Evolutionary conservation across 2,329 filamentous ascomycete species (phyloP), one percentile per base, ranked within the genome.

Genomic region (Bimuria novae-zelandiae): DNA sequence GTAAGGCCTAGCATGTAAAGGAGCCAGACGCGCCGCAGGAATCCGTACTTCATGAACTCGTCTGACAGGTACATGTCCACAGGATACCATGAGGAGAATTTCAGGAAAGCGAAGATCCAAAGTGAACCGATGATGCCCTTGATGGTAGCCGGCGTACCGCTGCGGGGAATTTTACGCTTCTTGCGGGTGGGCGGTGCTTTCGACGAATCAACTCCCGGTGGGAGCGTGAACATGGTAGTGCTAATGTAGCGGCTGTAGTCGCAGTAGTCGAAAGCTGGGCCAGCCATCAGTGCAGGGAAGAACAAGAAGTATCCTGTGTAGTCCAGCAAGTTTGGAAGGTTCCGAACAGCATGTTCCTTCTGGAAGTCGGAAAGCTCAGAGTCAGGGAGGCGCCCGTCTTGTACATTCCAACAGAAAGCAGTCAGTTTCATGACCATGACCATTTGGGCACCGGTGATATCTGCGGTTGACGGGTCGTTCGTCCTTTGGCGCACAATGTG

Each of bases 361-460:
- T 99, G 94, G 40, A 89, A 85, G 44, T 94, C 90, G 0, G 89
- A 90, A n/a, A 99, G 83, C 52, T 92, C 85, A 37, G 88, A 82
- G 16, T 88, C 85, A 3, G 90, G 86, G 17, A 96, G 81, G 53
- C 88, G 86, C 17, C 94, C 95, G 72, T 99, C 94, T 66, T 94
- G 92, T 7, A 97, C 88, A 70, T 97, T 97, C 94, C 94, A 99
- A 77, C 91, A 96, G 70, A 99, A 99, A 4, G 93, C 89, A 19
- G 87, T 91, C 30, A 99, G 84, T 71, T 99, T 99, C 91, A 99
- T 99, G 58, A 97, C 88, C 63, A 97, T 77, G 29, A 99, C 94
- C 94, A 99, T 99, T 75, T 99, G 94, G 1, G 93, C 92, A 35
- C 89, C 75, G 52, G 93, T 97, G 62, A 99, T 92, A 72, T 99